Evolutionary conservation across 306 rosid genomes (phyloP).

Genomic region (Hippophae rhamnoides): DNA sequence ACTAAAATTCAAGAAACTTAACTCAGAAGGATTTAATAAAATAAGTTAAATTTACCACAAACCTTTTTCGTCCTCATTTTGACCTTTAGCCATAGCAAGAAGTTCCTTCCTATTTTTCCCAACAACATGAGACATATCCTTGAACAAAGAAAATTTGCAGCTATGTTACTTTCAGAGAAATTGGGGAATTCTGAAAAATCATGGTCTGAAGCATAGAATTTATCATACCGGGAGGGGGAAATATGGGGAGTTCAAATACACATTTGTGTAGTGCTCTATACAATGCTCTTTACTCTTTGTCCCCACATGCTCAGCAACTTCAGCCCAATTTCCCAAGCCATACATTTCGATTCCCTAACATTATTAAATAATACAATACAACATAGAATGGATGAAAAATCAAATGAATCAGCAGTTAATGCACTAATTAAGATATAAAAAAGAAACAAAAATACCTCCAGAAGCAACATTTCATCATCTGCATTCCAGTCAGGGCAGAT

Average conservation of each 20-base stretch:
- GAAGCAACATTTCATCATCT: constrained; percentile 90
- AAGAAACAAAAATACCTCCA: constrained; percentile 52
- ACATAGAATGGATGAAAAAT: constrained; percentile 11
- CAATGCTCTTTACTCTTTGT: constrained; percentile 89
- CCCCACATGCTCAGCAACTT: constrained; percentile 99
- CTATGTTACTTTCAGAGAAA: constrained; percentile 17
- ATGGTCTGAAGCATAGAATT: constrained; percentile 14
- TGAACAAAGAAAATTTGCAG: constrained; percentile 26
- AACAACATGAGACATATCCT: constrained; percentile 96
- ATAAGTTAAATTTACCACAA: constrained; percentile 16
- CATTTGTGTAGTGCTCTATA: constrained; percentile 72
- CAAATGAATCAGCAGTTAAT: constrained; percentile 8
- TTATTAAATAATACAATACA: constrained; percentile 10
- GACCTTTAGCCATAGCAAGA: constrained; percentile 97
- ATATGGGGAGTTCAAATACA: constrained; percentile 62
- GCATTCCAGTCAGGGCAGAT: constrained; percentile 97
- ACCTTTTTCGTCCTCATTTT: constrained; percentile 91
- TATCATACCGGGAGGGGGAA: constrained; percentile 90
- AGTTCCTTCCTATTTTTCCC: constrained; percentile 94
- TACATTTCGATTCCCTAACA: constrained; percentile 91
- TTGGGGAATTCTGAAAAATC: constrained; percentile 7
- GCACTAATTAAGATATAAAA: constrained; percentile 16
- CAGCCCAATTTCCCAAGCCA: constrained; percentile 96
- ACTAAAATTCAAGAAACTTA: too few relatives aligned
- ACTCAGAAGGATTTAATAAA: background rate